Evolutionary conservation across 1,284 basidiomycete genomes (phyloP), one percentile per base, ranked within the genome.

Genomic region (Moesziomyces sp.): DNA sequence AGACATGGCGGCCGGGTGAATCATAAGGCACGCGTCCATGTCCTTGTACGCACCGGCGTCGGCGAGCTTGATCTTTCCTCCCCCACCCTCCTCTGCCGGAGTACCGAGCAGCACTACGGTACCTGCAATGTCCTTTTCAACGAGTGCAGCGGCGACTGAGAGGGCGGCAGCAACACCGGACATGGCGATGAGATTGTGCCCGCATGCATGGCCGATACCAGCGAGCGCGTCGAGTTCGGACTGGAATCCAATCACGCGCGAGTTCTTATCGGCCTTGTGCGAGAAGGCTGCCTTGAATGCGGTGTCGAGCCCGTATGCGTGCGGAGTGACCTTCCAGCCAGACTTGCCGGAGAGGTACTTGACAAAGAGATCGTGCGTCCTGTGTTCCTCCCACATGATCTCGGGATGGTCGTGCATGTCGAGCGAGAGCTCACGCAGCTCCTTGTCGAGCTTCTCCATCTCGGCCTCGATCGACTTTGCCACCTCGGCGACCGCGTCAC

Each of bases 51-150:
- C 92, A 43, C 91, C 92, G 14, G 87, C 86, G 59, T 92, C 87
- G 18, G 93, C 86, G 33, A 94, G 85, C 45, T 88, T 86, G 53
- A 90, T 87, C 85, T 95, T 94, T 24, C 93, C 93, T 19, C 88
- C 90, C 3, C 91, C 91, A 13, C 86, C 86, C 85, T 94, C 93
- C 84, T 94, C 93, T 16, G 91, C 93, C 86, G 93, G 93, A 5
- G 93, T 95, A 24, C 93, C 93, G 5, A 95, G 86, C 30, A 95
- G 87, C 47, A 93, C 86, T 16, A 95, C 87, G 56, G 87, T 91
- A 2, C 92, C 93, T 2, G 89, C 78, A 42, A 92, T 86, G 74
- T 89, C 84, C 76, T 90, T 88, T 60, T 88, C 86, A 5, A 68
- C 62, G 77, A 94, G 84, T 7, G 90, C 90, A 30, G 87, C 87